Base-by-base conservation (phyloP, 768 basidiomycete genomes). In the Tremella yokohamensis region DNA sequence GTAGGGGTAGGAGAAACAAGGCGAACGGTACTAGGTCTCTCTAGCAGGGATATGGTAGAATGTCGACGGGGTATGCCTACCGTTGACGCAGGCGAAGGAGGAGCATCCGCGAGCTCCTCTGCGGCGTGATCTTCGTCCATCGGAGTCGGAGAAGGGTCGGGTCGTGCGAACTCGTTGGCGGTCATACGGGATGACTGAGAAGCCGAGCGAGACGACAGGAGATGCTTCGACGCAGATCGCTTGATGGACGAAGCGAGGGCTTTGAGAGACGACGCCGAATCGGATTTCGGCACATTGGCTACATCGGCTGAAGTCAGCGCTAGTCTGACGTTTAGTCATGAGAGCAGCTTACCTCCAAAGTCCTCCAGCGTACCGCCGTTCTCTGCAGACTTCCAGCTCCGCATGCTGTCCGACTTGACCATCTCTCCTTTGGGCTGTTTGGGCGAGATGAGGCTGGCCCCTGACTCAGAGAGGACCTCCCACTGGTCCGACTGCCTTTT, bases 11-110 rank as follows among this genome's bases (percentile, higher is more conserved):
- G 66, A 0, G 66, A 68, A 26, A 53, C 56, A 4, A 65, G 60
- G 19, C 71, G 60, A 48, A 73, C 52, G 7, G 71, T 73, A 37
- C 62, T 68, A 7, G 70, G 68, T 25, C 66, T 49, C 24, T 70
- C 66, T 15, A 64, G 53, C 6, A 70, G 56, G 16, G 62, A 62
- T 20, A 70, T 55, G 20, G 38, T 47, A 16, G 66, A 66, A 49
- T 73, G 63, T 25, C 71, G 62, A 11, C 61, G 50, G n/a, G 71
- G 68, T 9, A 70, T 50, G n/a, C 71, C 69, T 38, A 73, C 66
- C 4, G 71, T 70, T 9, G 71, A 70, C 18, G 71, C 71, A 8
- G 71, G 71, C 15, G 70, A 73, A 18, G 70, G 70, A 2, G 65
- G 59, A 11, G 47, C 19, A 19, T 62, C 59, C 13, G 49, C 50